These are phyloP conservation scores for Ottelia alismoides DNA, from an alignment of 106 monocot species.

Conservation along the genomic window DNA sequence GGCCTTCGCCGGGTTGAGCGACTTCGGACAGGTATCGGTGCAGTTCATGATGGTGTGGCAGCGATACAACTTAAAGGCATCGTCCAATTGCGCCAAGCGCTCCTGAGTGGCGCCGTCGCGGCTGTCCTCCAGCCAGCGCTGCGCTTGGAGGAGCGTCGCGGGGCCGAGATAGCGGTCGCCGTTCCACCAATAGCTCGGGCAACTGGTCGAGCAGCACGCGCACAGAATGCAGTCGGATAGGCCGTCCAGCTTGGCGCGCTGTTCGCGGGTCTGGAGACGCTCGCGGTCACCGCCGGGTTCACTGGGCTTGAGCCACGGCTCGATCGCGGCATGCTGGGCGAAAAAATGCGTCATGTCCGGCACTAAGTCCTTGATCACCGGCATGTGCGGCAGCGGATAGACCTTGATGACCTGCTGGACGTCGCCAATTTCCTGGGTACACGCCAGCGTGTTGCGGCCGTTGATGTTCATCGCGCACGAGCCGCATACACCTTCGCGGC, in stretches of 20 bases:
- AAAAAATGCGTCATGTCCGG: slow-evolving; percentile 5
- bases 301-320: slow-evolving; percentile 9
- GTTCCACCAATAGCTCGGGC: slow-evolving; percentile 60
- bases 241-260: slow-evolving; percentile 17
- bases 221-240: slow-evolving; percentile 31
- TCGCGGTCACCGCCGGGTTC: slow-evolving; percentile 11
- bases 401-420: slow-evolving; percentile 31
- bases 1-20: not conserved
- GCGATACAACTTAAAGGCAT: slow-evolving; percentile 25
- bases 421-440: slow-evolving; percentile 29
- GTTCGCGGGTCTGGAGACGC: slow-evolving; percentile 22
- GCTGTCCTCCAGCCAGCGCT: slow-evolving; percentile 40
- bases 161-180: no score
- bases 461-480: slow-evolving; percentile 74
- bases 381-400: slow-evolving; percentile 49
- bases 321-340: slow-evolving; percentile 3
- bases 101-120: slow-evolving; percentile 42
- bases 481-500: slow-evolving; percentile 56
- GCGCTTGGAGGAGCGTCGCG: slow-evolving; percentile 44
- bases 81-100: slow-evolving; percentile 35
- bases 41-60: no score
- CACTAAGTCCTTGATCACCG: slow-evolving; percentile 8
- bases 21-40: slow-evolving; percentile 32
- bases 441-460: slow-evolving; percentile 51
- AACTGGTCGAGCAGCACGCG: slow-evolving; percentile 49